Evolutionary conservation across 345 rosid species (phyloP), one percentile per base, ranked within the genome.

Genomic region (Boechera divaricarpa): DNA sequence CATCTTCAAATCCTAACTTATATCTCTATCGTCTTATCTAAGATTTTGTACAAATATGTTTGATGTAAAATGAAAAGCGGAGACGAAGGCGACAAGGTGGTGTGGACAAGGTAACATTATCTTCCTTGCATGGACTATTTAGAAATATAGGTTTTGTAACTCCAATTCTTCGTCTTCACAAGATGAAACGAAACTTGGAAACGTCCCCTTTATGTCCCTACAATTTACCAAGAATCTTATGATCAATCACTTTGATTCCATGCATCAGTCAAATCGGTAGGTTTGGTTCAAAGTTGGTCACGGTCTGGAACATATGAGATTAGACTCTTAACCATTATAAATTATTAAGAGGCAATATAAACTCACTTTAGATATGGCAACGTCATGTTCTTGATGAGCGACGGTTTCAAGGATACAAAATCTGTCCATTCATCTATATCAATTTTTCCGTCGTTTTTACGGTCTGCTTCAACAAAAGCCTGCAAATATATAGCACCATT

Each of bases 371-470:
- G 80, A 80, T 90, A 89, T 0, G 99, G 98, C 29, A 95, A 86
- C 29, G 97, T 92, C 98, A 92, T 95, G 87, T 90, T 95, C 88
- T 86, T 95, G 72, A 92, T 81, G 41, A 95, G 87, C 56, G 97
- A 89, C 0, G 99, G 99, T 65, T 90, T 66, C 82, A 78, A 87
- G 5, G 79, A 80, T 62, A 89, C 97, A 35, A 88, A 90, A 32
- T 87, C 90, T 72, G 86, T 87, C 99, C 99, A 95, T 73, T 95
- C 99, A 73, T 89, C 96, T 39, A 51, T 53, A 74, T 95, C 98
- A 5, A 95, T 95, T 83, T 74, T 95, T 24, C 94, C 98, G 42
- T 92, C 97, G 6, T 86, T 86, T 67, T 86, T 86, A 15, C 56
- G 61, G 63, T 95, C 96, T 24, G 96, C 99, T 31, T 90, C 90